Evolutionary conservation across 768 basidiomycete genomes (phyloP).

Genomic region (Coprinellus aureogranulatus): DNA sequence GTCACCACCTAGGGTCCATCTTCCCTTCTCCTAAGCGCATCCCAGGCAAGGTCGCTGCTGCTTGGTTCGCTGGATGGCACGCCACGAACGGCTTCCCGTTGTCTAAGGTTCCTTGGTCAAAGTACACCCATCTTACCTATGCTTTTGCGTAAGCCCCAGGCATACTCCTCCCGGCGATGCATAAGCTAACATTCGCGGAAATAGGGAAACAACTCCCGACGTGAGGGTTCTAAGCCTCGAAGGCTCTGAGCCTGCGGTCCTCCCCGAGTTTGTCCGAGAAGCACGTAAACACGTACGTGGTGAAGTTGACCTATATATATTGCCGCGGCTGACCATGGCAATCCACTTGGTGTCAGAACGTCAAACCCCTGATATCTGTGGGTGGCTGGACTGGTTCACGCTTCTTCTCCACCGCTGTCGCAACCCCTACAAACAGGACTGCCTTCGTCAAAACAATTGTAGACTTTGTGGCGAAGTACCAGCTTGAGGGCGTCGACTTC

Average conservation of each 20-base stretch:
- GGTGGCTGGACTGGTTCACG: conserved; percentile 71
- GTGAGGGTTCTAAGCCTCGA: conserved; percentile 33
- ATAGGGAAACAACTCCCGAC: conserved; percentile 20
- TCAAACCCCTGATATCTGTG: conserved; percentile 57
- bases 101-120: conserved; percentile 57
- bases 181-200: not conserved
- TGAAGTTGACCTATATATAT: no score
- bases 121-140: conserved; percentile 68
- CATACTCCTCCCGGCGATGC: not conserved
- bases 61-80: conserved; percentile 75
- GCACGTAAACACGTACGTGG: conserved; percentile 41
- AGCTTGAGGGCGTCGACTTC: conserved; percentile 58
- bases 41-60: conserved; percentile 37
- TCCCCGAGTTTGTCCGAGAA: conserved; percentile 56
- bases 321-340: not conserved
- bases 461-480: conserved; percentile 49
- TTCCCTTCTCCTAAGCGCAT: not conserved
- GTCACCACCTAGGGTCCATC: no score
- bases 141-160: conserved; percentile 60
- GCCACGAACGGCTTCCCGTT: conserved; percentile 45
- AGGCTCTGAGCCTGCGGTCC: conserved; percentile 45
- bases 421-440: conserved; percentile 55
- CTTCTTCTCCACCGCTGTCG: conserved; percentile 63
- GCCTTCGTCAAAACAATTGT: conserved; percentile 61
- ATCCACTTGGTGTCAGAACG: conserved; percentile 35